Percentiles rank a stretch among this genome's conserved stretches.
Conservation (phyloP, 305 asterid species). For the Rubia tinctorum region DNA sequence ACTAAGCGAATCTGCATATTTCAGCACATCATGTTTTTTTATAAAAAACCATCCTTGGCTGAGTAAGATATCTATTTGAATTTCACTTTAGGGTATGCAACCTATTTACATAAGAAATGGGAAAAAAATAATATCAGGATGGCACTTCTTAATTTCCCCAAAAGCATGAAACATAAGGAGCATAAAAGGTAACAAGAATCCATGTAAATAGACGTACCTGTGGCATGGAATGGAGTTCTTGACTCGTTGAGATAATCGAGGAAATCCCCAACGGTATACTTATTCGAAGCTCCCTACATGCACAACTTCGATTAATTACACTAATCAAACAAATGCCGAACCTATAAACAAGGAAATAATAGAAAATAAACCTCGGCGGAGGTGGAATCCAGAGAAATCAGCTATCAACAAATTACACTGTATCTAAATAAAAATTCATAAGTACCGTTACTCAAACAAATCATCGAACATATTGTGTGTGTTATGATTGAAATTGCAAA, state of each 20-base stretch:
- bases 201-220: constrained; percentile 32
- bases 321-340: not conserved
- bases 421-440: no score
- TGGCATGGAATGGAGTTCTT: constrained; percentile 98
- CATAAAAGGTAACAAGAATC: not conserved
- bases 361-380: constrained; percentile 17
- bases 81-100: not conserved
- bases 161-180: not conserved
- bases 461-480: no score
- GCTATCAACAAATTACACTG: no score
- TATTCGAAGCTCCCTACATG: constrained; percentile 48
- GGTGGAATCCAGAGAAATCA: no score
- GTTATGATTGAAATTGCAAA: no score
- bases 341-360: not conserved
- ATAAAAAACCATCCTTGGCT: not conserved
- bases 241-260: constrained; percentile 94
- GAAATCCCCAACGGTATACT: constrained; percentile 77
- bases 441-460: no score
- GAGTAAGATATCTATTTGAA: not conserved
- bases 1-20: not conserved
- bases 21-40: not conserved
- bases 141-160: not conserved
- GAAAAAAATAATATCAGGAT: not conserved
- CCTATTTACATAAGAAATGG: no score
- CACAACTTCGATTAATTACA: constrained; percentile 3